These are phyloP conservation scores for Paracorniculantispora psalliotae DNA, from an alignment of 2,329 filamentous ascomycete species.

Conservation along the genomic window DNA sequence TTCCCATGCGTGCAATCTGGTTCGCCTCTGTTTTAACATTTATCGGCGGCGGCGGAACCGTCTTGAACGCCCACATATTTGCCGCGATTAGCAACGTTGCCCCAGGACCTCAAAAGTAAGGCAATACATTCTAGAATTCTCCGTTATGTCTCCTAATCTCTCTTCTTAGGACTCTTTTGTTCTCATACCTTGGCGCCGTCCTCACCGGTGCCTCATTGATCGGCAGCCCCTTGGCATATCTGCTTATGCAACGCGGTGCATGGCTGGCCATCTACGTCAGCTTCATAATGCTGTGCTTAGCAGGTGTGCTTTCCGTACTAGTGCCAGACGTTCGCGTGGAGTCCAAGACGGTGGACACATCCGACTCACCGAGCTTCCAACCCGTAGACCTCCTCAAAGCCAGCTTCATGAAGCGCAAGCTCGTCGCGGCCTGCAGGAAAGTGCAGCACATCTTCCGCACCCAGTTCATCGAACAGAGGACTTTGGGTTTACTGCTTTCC, in stretches of 20 bases:
- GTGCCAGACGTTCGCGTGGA: not conserved
- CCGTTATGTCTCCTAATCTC: not conserved
- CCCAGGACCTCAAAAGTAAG: not conserved
- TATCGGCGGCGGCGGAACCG: slow-evolving; percentile 6
- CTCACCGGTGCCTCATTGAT: not conserved
- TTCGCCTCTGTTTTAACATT: not conserved
- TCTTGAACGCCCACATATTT: not conserved
- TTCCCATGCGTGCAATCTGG: not conserved
- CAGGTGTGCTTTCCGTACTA: not conserved
- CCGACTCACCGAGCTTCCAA: not conserved
- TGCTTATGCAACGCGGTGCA: not conserved
- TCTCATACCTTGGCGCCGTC: not conserved
- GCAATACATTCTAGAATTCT: not conserved
- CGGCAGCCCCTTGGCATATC: not conserved
- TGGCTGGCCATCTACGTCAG: slow-evolving; percentile 1
- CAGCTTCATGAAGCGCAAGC: not conserved
- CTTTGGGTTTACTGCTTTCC: not conserved
- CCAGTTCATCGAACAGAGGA: not conserved
- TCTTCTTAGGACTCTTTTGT: not conserved
- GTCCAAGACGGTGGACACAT: not conserved
- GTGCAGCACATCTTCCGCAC: not conserved
- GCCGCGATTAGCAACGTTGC: not conserved
- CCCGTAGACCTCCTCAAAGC: not conserved
- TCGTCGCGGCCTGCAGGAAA: not conserved
- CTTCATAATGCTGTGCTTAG: not conserved